phyloP scores from a whole-genome alignment of 2,329 filamentous ascomycete genomes.

The Lecanosticta acicola region DNA sequence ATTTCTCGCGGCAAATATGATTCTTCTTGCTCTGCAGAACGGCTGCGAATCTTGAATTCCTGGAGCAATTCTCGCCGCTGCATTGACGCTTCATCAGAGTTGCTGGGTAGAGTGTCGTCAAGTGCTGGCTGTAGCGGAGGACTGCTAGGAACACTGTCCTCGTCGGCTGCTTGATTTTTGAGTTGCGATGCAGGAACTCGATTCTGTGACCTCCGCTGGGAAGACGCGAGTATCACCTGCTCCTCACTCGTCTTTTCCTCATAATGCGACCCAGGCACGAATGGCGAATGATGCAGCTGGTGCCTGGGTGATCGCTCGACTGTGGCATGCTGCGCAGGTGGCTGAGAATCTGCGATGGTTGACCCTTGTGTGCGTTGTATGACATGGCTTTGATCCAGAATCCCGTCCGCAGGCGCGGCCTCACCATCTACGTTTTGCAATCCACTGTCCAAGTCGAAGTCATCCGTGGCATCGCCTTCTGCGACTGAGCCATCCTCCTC shows the following conservation, averaged over 20 bases:
- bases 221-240: constrained; percentile 22
- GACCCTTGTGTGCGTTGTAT: constrained; percentile 30
- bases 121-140: constrained; percentile 26
- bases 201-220: constrained; percentile 14
- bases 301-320: background rate
- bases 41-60: constrained; percentile 14
- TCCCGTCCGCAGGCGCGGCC: constrained; percentile 2
- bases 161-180: constrained; percentile 7
- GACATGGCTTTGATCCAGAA: background rate
- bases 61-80: constrained; percentile 10
- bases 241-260: constrained; percentile 29
- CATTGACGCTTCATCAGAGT: constrained; percentile 17
- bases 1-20: constrained; percentile 17
- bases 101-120: constrained; percentile 20
- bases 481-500: constrained; percentile 15
- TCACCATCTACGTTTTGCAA: constrained; percentile 5
- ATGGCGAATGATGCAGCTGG: constrained; percentile 32
- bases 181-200: constrained; percentile 15
- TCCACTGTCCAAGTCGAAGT: constrained; percentile 7
- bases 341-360: constrained; percentile 45
- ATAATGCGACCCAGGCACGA: constrained; percentile 34
- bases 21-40: background rate
- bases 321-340: constrained; percentile 11
- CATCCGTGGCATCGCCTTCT: constrained; percentile 7
- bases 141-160: constrained; percentile 30